phyloP scores from a whole-genome alignment of 352 stramenopile genomes.

The Pythium aphanidermatum region DNA sequence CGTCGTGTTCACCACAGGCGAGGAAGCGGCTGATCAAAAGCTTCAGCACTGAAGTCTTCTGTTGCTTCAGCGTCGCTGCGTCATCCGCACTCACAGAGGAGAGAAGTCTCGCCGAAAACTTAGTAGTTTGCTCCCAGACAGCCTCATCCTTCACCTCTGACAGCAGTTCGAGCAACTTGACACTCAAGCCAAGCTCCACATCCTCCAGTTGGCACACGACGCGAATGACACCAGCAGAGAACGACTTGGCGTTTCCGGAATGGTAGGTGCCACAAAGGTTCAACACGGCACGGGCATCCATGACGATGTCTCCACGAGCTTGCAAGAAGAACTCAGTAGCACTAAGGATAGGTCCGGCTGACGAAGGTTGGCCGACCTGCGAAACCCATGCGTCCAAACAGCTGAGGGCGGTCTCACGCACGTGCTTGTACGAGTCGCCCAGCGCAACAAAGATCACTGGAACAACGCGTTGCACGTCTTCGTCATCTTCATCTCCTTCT shows the following conservation, averaged over 20 bases:
- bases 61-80: background rate
- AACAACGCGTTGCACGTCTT: conserved; percentile 42
- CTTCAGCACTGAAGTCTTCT: conserved; percentile 29
- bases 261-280: conserved; percentile 47
- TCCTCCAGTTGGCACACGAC: conserved; percentile 33
- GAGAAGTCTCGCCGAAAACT: conserved; percentile 42
- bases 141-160: conserved; percentile 33
- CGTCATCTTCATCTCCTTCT: conserved; percentile 39
- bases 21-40: conserved; percentile 56
- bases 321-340: conserved; percentile 41
- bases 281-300: conserved; percentile 55
- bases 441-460: conserved; percentile 66
- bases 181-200: conserved; percentile 37
- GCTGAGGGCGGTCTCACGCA: conserved; percentile 54
- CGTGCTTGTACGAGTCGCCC: conserved; percentile 28
- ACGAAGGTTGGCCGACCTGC: conserved; percentile 23
- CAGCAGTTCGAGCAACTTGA: conserved; percentile 62
- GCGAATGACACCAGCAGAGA: conserved; percentile 15
- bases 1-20: conserved; percentile 22
- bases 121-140: conserved; percentile 61
- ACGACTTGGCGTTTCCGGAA: conserved; percentile 5
- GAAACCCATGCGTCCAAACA: conserved; percentile 57
- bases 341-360: conserved; percentile 27
- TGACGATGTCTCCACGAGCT: conserved; percentile 68
- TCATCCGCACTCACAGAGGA: conserved; percentile 10